Base-by-base conservation (phyloP, 306 rosid genomes). In the Vachellia collinsii region DNA sequence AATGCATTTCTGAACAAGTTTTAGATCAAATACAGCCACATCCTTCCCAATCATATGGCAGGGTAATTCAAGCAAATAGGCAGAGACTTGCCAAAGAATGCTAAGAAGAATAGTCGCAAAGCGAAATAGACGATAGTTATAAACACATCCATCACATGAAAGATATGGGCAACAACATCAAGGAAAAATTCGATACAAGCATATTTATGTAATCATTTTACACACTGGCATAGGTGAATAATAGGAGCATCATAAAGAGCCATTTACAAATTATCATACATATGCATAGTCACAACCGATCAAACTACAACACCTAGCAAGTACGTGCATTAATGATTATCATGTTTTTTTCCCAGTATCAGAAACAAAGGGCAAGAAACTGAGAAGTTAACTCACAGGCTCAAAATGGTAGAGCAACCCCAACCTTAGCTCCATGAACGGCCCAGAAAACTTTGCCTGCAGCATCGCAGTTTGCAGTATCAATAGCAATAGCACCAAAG, bases 401-500 rank as follows among this genome's bases (percentile, higher is more conserved):
- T 83, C 83, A 87, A 43, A 77, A 11, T 13, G 84, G 73, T 0
- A 81, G 8, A 4, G 75, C 78, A 61, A 20, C 8, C 12, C 89
- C 91, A 13, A 73, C 70, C 67, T 86, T 74, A 77, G 80, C 85
- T 37, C 85, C 81, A 68, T 91, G 92, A 83, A 88, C 43, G 48
- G 19, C 70, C 93, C 86, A 90, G 86, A 91, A 91, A 44, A 70
- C 34, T n/a, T 70, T 43, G 80, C 93, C 97, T 1, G 93, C 98
- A 29, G 72, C 86, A 72, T 87, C 89, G 37, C 83, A 6, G 11
- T 80, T 85, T 3, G 79, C 88, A 1, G 74, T 1, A 78, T 91
- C 98, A 75, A 93, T 13, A 80, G 94, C 91, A 79, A 93, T 82
- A 11, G 97, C 98, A 38, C 85, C 93, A 39, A 93, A 88, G 50